Percentiles rank a stretch among this genome's conserved stretches.
These are phyloP conservation scores for Neonectria magnoliae DNA, from an alignment of 2,329 filamentous ascomycete species.

Conservation along the genomic window DNA sequence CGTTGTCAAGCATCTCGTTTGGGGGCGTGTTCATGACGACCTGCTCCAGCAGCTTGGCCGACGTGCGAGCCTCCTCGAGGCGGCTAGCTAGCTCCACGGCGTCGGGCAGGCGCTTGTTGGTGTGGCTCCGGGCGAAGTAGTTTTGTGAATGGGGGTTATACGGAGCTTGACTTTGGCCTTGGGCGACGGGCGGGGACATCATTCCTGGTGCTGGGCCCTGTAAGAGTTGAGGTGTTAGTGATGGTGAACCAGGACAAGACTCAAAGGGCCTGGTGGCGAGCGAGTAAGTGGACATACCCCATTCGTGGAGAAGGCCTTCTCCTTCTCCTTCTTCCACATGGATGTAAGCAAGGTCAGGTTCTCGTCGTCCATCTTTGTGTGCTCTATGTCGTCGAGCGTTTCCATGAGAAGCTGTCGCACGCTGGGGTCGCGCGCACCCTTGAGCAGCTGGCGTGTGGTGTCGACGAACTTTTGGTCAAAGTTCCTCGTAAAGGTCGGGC, in stretches of 20 bases:
- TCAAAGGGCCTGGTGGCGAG: background rate
- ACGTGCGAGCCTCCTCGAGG: constrained; percentile 89
- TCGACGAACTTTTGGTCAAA: constrained; percentile 86
- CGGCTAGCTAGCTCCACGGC: constrained; percentile 82
- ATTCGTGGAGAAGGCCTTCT: constrained; percentile 64
- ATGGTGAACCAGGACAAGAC: constrained; percentile 12
- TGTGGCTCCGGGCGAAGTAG: constrained; percentile 65
- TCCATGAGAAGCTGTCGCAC: constrained; percentile 90
- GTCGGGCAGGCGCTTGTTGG: constrained; percentile 65
- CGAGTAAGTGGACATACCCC: constrained; percentile 54
- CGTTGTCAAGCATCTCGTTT: constrained; percentile 79
- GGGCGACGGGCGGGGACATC: constrained; percentile 18
- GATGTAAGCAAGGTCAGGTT: constrained; percentile 75
- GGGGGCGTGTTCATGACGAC: constrained; percentile 87
- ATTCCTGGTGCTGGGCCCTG: constrained; percentile 37
- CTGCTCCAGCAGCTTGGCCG: constrained; percentile 90
- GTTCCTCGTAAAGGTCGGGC: constrained; percentile 88
- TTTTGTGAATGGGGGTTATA: constrained; percentile 59
- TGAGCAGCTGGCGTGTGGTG: constrained; percentile 78
- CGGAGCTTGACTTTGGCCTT: constrained; percentile 18
- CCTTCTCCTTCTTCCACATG: constrained; percentile 93
- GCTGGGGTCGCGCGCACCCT: constrained; percentile 74
- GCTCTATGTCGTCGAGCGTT: constrained; percentile 82
- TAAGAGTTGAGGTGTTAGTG: constrained; percentile 24
- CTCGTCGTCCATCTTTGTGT: constrained; percentile 77